Percentiles rank a stretch among this genome's conserved stretches.
These are phyloP conservation scores for Biscogniauxia mediterranea DNA, from an alignment of 2,329 filamentous ascomycete genomes.

Conservation along the genomic window DNA sequence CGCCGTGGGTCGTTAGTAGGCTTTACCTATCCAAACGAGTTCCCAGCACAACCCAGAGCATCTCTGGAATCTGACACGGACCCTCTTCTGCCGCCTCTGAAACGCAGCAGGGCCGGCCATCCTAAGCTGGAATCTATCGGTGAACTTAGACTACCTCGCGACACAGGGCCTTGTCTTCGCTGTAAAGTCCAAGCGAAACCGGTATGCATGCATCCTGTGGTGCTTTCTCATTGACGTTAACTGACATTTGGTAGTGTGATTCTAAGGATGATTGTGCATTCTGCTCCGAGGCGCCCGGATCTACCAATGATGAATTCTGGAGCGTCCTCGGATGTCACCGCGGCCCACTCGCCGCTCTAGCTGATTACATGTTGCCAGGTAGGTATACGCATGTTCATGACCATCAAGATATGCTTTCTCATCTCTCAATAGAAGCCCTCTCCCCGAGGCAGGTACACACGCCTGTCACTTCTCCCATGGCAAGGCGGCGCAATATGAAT, in stretches of 20 bases:
- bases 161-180: conserved; percentile 49
- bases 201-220: conserved; percentile 36
- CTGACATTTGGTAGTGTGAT: conserved; percentile 47
- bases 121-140: conserved; percentile 56
- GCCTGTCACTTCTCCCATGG: conserved; percentile 49
- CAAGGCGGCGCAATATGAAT: conserved; percentile 50
- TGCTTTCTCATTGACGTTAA: conserved; percentile 1
- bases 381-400: conserved; percentile 16
- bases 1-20: conserved; percentile 41
- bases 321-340: conserved; percentile 50
- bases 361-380: conserved; percentile 52
- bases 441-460: conserved; percentile 51
- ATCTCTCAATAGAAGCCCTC: conserved; percentile 38
- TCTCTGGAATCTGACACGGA: conserved; percentile 49
- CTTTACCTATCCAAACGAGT: conserved; percentile 42
- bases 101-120: conserved; percentile 51
- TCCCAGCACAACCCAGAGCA: conserved; percentile 36
- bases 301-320: conserved; percentile 46
- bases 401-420: conserved; percentile 16
- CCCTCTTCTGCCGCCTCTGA: conserved; percentile 53
- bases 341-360: conserved; percentile 45
- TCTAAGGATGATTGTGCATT: conserved; percentile 47
- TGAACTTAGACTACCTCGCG: conserved; percentile 50
- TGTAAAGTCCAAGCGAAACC: conserved; percentile 47
- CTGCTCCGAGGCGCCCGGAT: conserved; percentile 40